Evolutionary conservation across 78 protist species (phyloP).

Genomic region (Chrysochromulina tobinii): DNA sequence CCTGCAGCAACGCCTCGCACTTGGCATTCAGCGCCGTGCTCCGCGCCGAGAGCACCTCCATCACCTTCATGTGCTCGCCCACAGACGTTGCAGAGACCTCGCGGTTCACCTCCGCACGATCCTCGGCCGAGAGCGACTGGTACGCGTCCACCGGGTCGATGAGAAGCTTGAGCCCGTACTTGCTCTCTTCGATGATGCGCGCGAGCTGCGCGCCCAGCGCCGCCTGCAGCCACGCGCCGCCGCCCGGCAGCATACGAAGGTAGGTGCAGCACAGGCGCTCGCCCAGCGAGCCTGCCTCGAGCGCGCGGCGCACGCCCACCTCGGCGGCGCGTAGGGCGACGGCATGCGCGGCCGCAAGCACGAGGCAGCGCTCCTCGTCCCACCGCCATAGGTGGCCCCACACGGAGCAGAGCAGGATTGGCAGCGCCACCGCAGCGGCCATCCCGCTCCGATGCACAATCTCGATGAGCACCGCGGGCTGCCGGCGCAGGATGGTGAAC

Average conservation of each 20-base stretch:
- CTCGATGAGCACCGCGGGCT: too few species aligned
- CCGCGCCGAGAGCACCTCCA: not conserved
- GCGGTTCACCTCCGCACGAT: not conserved
- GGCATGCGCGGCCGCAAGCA: too few species aligned
- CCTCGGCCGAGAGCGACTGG: not conserved
- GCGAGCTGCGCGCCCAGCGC: not conserved
- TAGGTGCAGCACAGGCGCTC: not conserved
- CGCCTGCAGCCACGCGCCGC: conserved; percentile 2
- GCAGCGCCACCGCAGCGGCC: too few species aligned
- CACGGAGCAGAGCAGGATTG: too few species aligned
- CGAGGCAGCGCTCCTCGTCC: too few species aligned
- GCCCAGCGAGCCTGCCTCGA: not conserved
- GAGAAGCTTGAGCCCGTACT: not conserved
- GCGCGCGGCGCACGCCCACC: not conserved
- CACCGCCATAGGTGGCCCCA: too few species aligned
- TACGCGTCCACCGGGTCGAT: not conserved
- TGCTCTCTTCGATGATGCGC: not conserved
- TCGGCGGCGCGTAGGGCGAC: too few species aligned
- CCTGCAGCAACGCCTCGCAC: conserved; percentile 1
- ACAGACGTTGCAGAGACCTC: not conserved
- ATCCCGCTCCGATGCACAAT: too few species aligned
- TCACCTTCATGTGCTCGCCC: not conserved
- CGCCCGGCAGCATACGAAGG: not conserved
- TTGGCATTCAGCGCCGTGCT: not conserved
- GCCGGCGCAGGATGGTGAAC: too few species aligned